Evolutionary conservation across 2,329 filamentous ascomycete species (phyloP), one percentile per base, ranked within the genome.

Genomic region (Pezicula radicicola): DNA sequence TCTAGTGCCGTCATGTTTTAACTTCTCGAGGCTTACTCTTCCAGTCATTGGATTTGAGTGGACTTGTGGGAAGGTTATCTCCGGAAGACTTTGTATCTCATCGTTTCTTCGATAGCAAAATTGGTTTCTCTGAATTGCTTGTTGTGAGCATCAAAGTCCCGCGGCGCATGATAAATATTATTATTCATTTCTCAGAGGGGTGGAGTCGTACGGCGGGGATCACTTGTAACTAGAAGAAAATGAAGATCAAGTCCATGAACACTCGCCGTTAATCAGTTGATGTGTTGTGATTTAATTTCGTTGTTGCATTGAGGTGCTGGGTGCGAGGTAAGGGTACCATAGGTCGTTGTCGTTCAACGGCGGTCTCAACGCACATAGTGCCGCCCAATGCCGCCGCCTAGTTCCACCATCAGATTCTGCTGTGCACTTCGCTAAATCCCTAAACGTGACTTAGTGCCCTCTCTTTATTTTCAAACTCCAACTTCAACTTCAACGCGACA

Each of bases 141-240:
- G 33, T 16, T 48, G 18, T 37, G 36, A 27, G 19, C 30, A 39
- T 18, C 33, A n/a, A 27, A 25, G 27, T 30, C 19, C 25, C 33
- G 19, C 30, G 36, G 36, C 35, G 33, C 30, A 48, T 58, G 45
- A 54, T 48, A 54, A 50, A 55, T 57, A 60, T 60, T 57, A 58
- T 58, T 62, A 59, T 58, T 60, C 36, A 30, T 53, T 46, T 52
- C 25, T 35, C 33, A 49, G 44, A 55, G 46, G 49, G 46, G 50
- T 46, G 51, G 46, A 53, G 49, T 48, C 37, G 49, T 45, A 54
- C 54, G 53, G 55, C 48, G 46, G 51, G 57, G 40, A 13, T 3
- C 30, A 57, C 54, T 55, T 62, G 60, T 62, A 62, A 54, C 55
- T 63, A 62, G 60, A 63, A 54, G 51, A 51, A 49, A 61, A 58